Conservation (phyloP, 139 green algal species). For the Haematococcus lacustris region DNA sequence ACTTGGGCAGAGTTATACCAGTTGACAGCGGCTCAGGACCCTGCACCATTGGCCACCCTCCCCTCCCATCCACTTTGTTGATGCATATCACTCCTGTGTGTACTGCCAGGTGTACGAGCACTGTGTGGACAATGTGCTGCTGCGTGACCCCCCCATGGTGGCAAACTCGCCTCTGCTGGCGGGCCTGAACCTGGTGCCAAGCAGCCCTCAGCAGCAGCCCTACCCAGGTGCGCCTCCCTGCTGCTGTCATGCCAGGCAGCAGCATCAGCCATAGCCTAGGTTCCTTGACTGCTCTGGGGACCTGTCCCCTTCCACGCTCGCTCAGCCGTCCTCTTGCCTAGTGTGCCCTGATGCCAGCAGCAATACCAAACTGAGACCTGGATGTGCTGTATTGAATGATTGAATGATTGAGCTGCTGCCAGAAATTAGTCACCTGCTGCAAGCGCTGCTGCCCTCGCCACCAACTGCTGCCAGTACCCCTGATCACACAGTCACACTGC, state of each 20-base stretch:
- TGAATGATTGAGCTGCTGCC: too few relatives aligned
- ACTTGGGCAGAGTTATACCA: neutral
- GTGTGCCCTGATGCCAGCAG: too few relatives aligned
- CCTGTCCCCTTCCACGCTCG: too few relatives aligned
- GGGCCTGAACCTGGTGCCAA: constrained; percentile 25
- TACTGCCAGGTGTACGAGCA: constrained; percentile 68
- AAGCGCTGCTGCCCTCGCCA: too few relatives aligned
- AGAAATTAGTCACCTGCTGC: too few relatives aligned
- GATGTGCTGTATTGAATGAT: too few relatives aligned
- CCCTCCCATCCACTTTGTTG: neutral
- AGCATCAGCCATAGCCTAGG: too few relatives aligned
- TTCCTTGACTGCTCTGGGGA: too few relatives aligned
- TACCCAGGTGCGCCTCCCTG: constrained; percentile 5
- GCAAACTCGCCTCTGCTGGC: constrained; percentile 31
- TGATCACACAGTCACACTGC: too few relatives aligned
- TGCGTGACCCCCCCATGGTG: constrained; percentile 41
- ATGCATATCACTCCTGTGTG: neutral
- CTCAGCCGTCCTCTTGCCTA: too few relatives aligned
- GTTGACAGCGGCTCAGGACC: neutral
- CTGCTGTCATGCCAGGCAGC: neutral
- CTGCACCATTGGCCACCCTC: neutral
- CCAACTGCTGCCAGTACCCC: too few relatives aligned
- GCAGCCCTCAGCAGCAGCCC: constrained; percentile 19
- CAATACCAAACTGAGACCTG: too few relatives aligned
- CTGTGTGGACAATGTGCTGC: constrained; percentile 69